Evolutionary conservation across 257 asterid species (phyloP).

Genomic region (Osmanthus fragrans): DNA sequence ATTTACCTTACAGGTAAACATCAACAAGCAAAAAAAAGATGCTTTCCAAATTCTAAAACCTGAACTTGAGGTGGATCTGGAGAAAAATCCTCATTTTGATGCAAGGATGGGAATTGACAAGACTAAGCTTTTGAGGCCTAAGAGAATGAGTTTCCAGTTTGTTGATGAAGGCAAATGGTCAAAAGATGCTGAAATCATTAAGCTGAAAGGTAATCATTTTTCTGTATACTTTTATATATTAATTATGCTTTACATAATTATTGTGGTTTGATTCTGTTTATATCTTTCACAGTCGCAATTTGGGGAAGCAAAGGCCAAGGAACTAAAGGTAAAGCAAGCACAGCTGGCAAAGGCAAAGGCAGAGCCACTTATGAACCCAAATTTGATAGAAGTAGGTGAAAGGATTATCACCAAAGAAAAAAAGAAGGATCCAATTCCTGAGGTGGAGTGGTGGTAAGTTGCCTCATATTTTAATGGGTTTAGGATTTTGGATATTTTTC

Average conservation of each 20-base stretch:
- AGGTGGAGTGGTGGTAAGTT: slow-evolving; percentile 97
- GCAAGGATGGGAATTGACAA: slow-evolving; percentile 86
- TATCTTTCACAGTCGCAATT: slow-evolving; percentile 64
- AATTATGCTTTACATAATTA: slow-evolving; percentile 9
- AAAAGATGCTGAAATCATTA: slow-evolving; percentile 80
- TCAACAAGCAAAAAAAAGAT: slow-evolving; percentile 92
- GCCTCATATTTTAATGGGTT: slow-evolving; percentile 19
- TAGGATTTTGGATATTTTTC: background rate
- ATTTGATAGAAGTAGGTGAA: slow-evolving; percentile 88
- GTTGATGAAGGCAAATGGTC: slow-evolving; percentile 99
- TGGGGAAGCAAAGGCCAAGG: slow-evolving; percentile 96
- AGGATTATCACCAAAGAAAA: slow-evolving; percentile 77
- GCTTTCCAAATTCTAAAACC: slow-evolving; percentile 97
- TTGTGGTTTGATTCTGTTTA: slow-evolving; percentile 13
- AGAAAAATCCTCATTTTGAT: slow-evolving; percentile 81
- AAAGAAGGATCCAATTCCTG: slow-evolving; percentile 83
- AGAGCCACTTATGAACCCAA: slow-evolving; percentile 93
- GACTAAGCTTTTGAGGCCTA: slow-evolving; percentile 80
- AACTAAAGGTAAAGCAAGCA: slow-evolving; percentile 84
- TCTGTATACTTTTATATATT: background rate
- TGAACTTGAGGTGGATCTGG: slow-evolving; percentile 92
- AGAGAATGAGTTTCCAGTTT: slow-evolving; percentile 81
- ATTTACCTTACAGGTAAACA: slow-evolving; percentile 64
- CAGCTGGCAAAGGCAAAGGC: slow-evolving; percentile 92
- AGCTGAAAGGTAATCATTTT: slow-evolving; percentile 61